Percentiles rank a stretch among this genome's conserved stretches.
These are phyloP conservation scores for Plasmopara viticola DNA, from an alignment of 352 stramenopile species.

Conservation along the genomic window DNA sequence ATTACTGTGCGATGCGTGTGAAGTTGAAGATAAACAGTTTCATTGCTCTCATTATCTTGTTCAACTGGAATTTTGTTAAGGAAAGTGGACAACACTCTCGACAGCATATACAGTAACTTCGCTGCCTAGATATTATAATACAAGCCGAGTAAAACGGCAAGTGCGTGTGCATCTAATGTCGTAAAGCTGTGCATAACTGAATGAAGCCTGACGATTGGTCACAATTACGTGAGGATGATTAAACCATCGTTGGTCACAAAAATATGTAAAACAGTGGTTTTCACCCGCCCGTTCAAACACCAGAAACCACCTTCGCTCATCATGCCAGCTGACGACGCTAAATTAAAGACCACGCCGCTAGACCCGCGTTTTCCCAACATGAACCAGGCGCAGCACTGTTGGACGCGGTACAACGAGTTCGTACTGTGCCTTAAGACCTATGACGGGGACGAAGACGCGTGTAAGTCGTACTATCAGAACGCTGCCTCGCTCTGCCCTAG, in stretches of 20 bases:
- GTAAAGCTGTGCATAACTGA: too few species aligned
- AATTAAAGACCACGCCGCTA: constrained; percentile 79
- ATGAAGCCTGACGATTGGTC: constrained; percentile 12
- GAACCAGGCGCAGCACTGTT: constrained; percentile 87
- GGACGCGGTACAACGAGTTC: constrained; percentile 96
- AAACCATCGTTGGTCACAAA: constrained; percentile 27
- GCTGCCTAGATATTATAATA: too few species aligned
- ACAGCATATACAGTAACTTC: too few species aligned
- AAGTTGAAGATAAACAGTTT: too few species aligned
- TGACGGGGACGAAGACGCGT: constrained; percentile 89
- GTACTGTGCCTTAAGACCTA: constrained; percentile 95
- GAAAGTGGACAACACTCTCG: too few species aligned
- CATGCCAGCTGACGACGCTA: constrained; percentile 42
- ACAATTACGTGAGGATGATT: constrained; percentile 2
- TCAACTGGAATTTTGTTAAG: too few species aligned
- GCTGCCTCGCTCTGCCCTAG: constrained; percentile 71
- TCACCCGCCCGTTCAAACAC: constrained; percentile 19
- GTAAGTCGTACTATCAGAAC: constrained; percentile 74
- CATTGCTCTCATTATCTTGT: too few species aligned
- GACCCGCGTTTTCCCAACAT: constrained; percentile 84
- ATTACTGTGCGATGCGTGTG: too few species aligned
- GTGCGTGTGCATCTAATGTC: too few species aligned
- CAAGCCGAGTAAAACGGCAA: too few species aligned
- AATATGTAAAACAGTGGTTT: constrained; percentile 36
- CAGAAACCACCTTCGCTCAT: constrained; percentile 18